Base-by-base conservation (phyloP, 176 grass and related monocot species). In the Oryza australiensis region DNA sequence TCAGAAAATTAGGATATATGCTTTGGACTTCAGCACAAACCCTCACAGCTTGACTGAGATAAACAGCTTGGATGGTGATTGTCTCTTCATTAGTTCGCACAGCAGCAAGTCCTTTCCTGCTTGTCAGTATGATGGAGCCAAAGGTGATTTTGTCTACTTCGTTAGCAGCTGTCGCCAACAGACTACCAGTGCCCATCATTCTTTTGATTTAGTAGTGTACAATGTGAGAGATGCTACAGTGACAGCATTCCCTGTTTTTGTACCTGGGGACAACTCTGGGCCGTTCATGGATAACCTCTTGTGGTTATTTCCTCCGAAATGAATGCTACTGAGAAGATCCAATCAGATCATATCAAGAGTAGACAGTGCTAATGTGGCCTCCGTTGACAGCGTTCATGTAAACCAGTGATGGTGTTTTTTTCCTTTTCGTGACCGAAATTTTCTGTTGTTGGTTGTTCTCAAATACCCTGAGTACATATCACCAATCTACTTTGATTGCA, bases 51-150 rank as follows among this genome's bases (percentile, higher is more conserved):
- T 55, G 5, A 55, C 51, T 66, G 14, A 66, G 14, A 32, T 30
- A 66, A 66, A 66, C 64, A 66, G 0, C 64, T 14, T 66, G 28
- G 20, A 55, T 55, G 51, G 20, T 55, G 20, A 55, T 55, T 55
- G 51, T 55, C 35, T 84, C 48, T 84, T 77, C 26, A 41, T 77
- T 26, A 57, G 34, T 49, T 5, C 34, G 15, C 2, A 34, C 34
- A 55, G 35, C 23, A 59, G 33, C 73, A 77, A 70, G 64, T 59
- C 64, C 72, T 83, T 83, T 83, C 72, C 62, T 75, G 62, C 81
- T 22, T 7, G 62, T 67, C 43, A 67, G n/a, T 48, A 83, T 75
- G 30, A 55, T 67, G 81, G 62, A 14, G 45, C 53, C 22, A 32
- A 67, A 38, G 62, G 45, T n/a, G 62, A 75, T 13, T 64, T 34